Evolutionary conservation across 805 yeast genomes (phyloP), one percentile per base, ranked within the genome.

Genomic region (Trichomonascus vanleenenianus): DNA sequence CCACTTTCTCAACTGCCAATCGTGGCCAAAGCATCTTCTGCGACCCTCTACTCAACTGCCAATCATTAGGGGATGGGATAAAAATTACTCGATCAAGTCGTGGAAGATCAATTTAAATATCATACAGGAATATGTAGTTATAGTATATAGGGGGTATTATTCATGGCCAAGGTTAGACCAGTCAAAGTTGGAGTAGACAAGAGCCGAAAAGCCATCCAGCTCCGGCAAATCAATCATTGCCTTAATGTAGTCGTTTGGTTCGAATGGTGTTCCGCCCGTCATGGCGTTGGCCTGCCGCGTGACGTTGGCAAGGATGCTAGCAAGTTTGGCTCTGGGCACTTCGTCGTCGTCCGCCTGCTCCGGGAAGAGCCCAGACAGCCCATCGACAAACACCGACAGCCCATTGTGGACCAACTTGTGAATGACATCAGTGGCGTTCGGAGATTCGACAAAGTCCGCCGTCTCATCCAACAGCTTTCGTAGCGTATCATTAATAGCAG

Each of bases 151-250:
- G 8, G 27, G 27, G 27, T 22, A 22, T 22, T 22, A 22, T 22
- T 22, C 27, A 22, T 22, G 27, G 12, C 46, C 46, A 2, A 49
- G 39, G 16, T 33, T 42, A 30, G 47, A 30, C 56, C 57, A 53
- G 32, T 54, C 51, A 54, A 84, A 85, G 57, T 87, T 87, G 15
- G 95, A 83, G 62, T 89, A 89, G 7, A 89, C 89, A 53, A 87
- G 74, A 3, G 97, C 97, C 65, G 95, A 82, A 54, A 89, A 73
- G 49, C 87, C 96, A 53, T 85, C 94, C 47, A 89, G 72, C 51
- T 81, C 87, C 14, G 76, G 80, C 30, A 72, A 63, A 48, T 65
- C 66, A 52, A 74, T 72, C 73, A 80, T 65, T 3, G 68, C 63
- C 16, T 63, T 60, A 9, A 76, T 54, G 51, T 72, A 74, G 48